Conservation (phyloP, 2,329 filamentous ascomycete genomes). For the Colletotrichum zoysiae region DNA sequence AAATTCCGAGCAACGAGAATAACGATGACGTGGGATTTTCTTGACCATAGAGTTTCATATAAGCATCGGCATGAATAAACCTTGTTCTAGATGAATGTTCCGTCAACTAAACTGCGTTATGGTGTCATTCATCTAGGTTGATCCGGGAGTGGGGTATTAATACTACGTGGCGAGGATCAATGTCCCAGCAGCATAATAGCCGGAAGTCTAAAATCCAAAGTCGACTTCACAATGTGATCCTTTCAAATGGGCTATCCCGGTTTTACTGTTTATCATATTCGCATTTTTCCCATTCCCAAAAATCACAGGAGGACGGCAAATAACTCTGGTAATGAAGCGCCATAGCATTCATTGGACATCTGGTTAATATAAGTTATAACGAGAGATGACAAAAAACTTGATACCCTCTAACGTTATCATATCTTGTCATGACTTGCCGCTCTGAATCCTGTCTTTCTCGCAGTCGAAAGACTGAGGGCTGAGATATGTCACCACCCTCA, state of each 20-base stretch:
- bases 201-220: neutral
- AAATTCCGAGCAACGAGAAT: neutral
- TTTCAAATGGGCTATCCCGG: neutral
- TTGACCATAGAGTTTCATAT: neutral
- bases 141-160: neutral
- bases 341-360: neutral
- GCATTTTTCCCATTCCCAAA: neutral
- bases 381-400: too few relatives aligned
- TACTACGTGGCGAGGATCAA: neutral
- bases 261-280: neutral
- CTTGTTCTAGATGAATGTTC: too few relatives aligned
- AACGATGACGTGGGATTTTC: neutral
- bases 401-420: neutral
- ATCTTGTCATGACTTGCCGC: neutral
- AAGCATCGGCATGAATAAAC: neutral
- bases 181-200: neutral
- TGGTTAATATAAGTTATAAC: neutral
- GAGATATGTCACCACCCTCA: slow-evolving; percentile 37
- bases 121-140: too few relatives aligned
- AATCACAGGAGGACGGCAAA: neutral
- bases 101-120: neutral
- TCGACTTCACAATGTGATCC: neutral
- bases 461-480: slow-evolving; percentile 38
- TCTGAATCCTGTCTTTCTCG: slow-evolving; percentile 28
- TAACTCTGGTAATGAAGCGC: too few relatives aligned